Conservation (phyloP, 768 basidiomycete genomes). For the Boletus rufocinnamomeus region DNA sequence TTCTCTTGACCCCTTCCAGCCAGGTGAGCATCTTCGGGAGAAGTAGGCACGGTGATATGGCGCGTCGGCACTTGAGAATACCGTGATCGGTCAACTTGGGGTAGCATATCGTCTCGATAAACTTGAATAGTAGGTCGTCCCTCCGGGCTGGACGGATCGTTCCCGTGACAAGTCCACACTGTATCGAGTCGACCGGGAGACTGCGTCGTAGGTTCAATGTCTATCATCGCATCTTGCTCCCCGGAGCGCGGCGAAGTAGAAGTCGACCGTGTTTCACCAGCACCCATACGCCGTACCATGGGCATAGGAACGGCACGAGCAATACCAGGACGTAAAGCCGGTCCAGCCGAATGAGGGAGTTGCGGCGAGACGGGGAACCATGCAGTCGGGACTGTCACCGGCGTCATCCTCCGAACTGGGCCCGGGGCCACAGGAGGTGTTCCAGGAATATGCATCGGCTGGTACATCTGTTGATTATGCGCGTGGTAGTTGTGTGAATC, state of each 20-base stretch:
- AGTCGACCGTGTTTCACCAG: constrained; percentile 30
- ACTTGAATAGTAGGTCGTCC: constrained; percentile 22
- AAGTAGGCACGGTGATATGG: constrained; percentile 11
- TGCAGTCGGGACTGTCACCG: constrained; percentile 9
- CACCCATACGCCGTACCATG: constrained; percentile 3
- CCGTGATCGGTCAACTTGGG: constrained; percentile 22
- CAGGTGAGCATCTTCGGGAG: constrained; percentile 17
- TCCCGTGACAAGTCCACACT: constrained; percentile 30
- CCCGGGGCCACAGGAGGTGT: constrained; percentile 17
- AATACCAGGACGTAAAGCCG: constrained; percentile 15
- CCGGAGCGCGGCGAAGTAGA: constrained; percentile 45
- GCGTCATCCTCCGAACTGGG: constrained; percentile 4
- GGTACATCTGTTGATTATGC: constrained; percentile 35
- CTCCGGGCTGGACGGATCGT: constrained; percentile 17
- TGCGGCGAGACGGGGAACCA: constrained; percentile 21
- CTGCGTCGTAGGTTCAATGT: constrained; percentile 40
- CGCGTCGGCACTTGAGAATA: constrained; percentile 18
- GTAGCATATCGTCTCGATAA: constrained; percentile 21
- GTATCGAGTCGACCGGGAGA: constrained; percentile 50
- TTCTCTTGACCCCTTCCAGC: constrained; percentile 25
- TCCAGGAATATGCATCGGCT: constrained; percentile 32
- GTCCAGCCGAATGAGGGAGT: constrained; percentile 13
- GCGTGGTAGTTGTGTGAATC: constrained; percentile 36
- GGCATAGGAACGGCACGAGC: constrained; percentile 20
- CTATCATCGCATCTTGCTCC: constrained; percentile 42